phyloP scores from a whole-genome alignment of 2,329 filamentous ascomycete species.

The Neocucurbitaria cava region DNA sequence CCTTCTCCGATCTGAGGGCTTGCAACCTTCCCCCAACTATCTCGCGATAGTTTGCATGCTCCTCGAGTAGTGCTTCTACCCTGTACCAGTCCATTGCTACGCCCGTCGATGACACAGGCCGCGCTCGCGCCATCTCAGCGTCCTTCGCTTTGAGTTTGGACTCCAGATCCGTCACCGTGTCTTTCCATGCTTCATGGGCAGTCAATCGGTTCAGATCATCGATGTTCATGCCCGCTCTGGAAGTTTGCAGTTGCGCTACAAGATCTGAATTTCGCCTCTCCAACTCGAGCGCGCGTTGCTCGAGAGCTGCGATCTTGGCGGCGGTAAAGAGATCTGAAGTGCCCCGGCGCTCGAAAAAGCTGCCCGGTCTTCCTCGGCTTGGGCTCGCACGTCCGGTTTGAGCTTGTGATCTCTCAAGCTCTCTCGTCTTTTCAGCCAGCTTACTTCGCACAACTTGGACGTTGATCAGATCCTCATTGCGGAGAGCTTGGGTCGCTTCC shows the following conservation, averaged over 20 bases:
- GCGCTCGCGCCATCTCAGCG: slow-evolving; percentile 32
- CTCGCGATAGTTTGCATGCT: slow-evolving; percentile 49
- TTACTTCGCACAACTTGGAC: slow-evolving; percentile 49
- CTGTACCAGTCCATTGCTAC: slow-evolving; percentile 39
- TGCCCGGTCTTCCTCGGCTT: slow-evolving; percentile 34
- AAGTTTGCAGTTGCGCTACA: slow-evolving; percentile 34
- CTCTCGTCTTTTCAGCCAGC: slow-evolving; percentile 50
- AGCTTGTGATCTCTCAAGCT: slow-evolving; percentile 38
- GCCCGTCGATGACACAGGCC: slow-evolving; percentile 6
- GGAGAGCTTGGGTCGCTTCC: slow-evolving; percentile 48
- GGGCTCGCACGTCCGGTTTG: slow-evolving; percentile 33
- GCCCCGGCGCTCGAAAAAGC: slow-evolving; percentile 43
- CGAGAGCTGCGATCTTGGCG: slow-evolving; percentile 51
- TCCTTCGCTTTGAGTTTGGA: slow-evolving; percentile 41
- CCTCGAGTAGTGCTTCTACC: slow-evolving; percentile 50
- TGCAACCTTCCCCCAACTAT: slow-evolving; percentile 47
- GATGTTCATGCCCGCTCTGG: slow-evolving; percentile 37
- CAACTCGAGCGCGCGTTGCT: slow-evolving; percentile 52
- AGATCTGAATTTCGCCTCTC: slow-evolving; percentile 51
- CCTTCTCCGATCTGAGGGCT: slow-evolving; percentile 50
- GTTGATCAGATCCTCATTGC: slow-evolving; percentile 53
- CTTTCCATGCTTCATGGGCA: slow-evolving; percentile 47
- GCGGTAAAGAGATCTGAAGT: slow-evolving; percentile 51
- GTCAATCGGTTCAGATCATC: slow-evolving; percentile 44
- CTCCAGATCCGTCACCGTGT: slow-evolving; percentile 38